phyloP scores from a whole-genome alignment of 495 filamentous ascomycete species.

The Aspergillus incahuasiensis region DNA sequence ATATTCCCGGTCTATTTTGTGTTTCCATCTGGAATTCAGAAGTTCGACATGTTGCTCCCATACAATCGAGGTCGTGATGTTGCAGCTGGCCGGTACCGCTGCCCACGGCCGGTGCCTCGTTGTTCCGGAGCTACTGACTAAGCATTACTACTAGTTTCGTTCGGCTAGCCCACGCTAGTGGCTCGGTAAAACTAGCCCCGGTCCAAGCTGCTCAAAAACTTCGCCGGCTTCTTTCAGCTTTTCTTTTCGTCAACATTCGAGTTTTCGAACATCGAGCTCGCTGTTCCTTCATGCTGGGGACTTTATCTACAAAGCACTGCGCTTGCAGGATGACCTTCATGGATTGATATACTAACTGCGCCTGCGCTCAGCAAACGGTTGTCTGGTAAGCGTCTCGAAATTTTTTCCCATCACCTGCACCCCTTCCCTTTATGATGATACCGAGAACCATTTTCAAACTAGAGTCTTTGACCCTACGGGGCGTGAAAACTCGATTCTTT shows the following conservation, averaged over 20 bases:
- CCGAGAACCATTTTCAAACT: conserved; percentile 91
- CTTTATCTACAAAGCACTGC: not conserved
- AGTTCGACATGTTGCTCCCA: too few species aligned
- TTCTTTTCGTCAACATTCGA: conserved; percentile 12
- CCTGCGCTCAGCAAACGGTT: not conserved
- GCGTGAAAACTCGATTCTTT: conserved; percentile 91
- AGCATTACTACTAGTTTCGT: not conserved
- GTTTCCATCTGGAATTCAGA: too few species aligned
- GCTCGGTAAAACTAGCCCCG: conserved; percentile 24
- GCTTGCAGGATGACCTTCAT: not conserved
- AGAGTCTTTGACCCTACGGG: conserved; percentile 97
- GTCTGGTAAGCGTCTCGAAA: conserved; percentile 12
- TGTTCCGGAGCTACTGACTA: not conserved
- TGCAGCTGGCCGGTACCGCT: too few species aligned
- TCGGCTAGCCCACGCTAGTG: conserved; percentile 9
- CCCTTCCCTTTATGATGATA: conserved; percentile 55
- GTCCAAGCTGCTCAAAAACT: conserved; percentile 22
- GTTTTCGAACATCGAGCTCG: not conserved
- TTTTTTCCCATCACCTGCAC: not conserved
- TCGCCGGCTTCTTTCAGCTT: conserved; percentile 12
- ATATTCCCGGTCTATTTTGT: too few species aligned
- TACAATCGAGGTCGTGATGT: too few species aligned
- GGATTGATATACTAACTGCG: conserved; percentile 1
- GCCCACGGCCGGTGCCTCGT: too few species aligned
- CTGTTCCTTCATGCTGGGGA: conserved; percentile 6